phyloP scores from a whole-genome alignment of 192 early-diverging fungal species.

The Dissophora globulifera region DNA sequence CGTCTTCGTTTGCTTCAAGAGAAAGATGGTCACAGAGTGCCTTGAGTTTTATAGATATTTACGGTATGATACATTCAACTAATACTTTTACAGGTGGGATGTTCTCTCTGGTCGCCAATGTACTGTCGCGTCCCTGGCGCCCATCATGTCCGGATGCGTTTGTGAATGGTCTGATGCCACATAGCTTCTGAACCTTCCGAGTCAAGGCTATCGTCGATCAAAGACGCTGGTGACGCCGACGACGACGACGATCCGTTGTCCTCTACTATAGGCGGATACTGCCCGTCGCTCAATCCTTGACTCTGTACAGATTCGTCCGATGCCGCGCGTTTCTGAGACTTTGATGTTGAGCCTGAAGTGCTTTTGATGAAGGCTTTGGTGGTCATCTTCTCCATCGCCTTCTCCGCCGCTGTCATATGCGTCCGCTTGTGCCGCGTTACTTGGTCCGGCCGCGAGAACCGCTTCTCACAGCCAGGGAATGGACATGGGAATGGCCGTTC shows the following conservation, averaged over 20 bases:
- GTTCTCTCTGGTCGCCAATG: no score
- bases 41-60: neutral
- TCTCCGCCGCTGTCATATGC: slow-evolving; percentile 42
- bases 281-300: neutral
- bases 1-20: no score
- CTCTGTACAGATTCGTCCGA: neutral
- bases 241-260: slow-evolving; percentile 14
- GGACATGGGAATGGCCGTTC: slow-evolving; percentile 78
- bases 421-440: slow-evolving; percentile 39
- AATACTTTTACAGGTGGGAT: no score
- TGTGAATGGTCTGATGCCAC: slow-evolving; percentile 5
- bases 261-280: neutral
- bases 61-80: neutral
- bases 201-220: slow-evolving; percentile 11
- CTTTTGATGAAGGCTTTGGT: slow-evolving; percentile 8
- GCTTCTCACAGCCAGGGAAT: slow-evolving; percentile 55
- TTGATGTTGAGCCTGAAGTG: neutral
- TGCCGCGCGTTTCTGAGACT: slow-evolving; percentile 18
- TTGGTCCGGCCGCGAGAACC: slow-evolving; percentile 66
- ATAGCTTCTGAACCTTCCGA: neutral
- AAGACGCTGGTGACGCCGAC: slow-evolving; percentile 10
- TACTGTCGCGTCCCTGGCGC: no score
- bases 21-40: no score
- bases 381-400: slow-evolving; percentile 26
- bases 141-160: slow-evolving; percentile 22